These are phyloP conservation scores for Cladosporium phlei DNA, from an alignment of 2,329 filamentous ascomycete species.

Conservation along the genomic window DNA sequence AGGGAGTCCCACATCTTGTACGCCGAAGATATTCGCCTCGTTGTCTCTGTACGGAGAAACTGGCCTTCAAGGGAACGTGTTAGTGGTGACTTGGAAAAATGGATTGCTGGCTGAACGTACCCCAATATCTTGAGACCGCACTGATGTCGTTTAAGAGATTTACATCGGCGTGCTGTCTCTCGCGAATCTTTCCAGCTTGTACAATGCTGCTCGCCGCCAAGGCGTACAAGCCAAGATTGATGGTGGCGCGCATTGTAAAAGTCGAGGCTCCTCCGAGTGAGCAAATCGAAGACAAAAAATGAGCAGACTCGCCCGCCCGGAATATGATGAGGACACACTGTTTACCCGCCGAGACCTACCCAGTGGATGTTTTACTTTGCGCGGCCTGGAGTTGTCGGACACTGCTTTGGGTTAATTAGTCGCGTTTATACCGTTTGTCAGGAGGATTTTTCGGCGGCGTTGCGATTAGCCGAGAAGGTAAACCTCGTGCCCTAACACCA, in stretches of 20 bases:
- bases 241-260: neutral
- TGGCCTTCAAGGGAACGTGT: conserved; percentile 26
- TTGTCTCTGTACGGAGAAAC: conserved; percentile 47
- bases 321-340: neutral
- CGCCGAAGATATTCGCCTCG: conserved; percentile 42
- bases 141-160: conserved; percentile 30
- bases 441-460: too few relatives aligned
- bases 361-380: neutral
- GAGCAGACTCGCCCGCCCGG: neutral
- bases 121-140: conserved; percentile 40
- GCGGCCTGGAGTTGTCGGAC: neutral
- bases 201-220: neutral
- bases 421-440: too few relatives aligned
- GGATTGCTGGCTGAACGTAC: conserved; percentile 19
- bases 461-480: too few relatives aligned
- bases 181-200: neutral
- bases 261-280: too few relatives aligned
- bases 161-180: neutral
- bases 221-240: neutral
- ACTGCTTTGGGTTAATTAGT: too few relatives aligned
- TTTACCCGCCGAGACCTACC: neutral
- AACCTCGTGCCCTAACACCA: too few relatives aligned
- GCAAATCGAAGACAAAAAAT: neutral
- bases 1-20: conserved; percentile 45
- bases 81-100: neutral